Base-by-base conservation (phyloP, 495 filamentous ascomycete genomes). In the Talaromyces wortmannii region DNA sequence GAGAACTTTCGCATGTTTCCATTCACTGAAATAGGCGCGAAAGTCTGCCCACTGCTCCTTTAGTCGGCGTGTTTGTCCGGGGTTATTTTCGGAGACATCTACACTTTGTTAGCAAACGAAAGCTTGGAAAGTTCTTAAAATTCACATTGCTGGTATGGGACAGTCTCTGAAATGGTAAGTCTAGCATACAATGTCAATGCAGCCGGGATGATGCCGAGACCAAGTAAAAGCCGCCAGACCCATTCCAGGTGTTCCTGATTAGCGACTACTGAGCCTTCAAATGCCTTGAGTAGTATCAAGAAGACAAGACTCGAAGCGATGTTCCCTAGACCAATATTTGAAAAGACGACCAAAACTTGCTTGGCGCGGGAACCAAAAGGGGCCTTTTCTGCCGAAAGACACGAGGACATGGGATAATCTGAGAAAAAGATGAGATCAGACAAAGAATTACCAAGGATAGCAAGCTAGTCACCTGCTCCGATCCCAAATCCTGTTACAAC, bases 161-260 rank as follows among this genome's bases (percentile, higher is more conserved):
- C 73, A 0, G 78, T 77, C 53, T 83, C 81, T 7, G 78, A 73
- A 55, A 83, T 79, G 6, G 69, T 73, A 17, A 80, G 67, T 31
- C 81, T 72, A 46, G 76, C 69, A 11, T 73, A 53, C 18, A 85
- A 69, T 6, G 82, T 74, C 12, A 83, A 61, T 7, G 75, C 54
- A 42, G 79, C 79, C 13, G 82, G 82, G 17, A 83, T 59, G 3
- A 70, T 77, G 4, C 79, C 79, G 7, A 82, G 58, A 8, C 78
- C 75, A 48, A 78, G 67, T 12, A 82, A 72, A 23, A 68, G 61
- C 47, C 82, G 69, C 82, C 81, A 85, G 16, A 81, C 55, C 45
- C 53, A 51, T 43, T 68, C 66, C 4, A 58, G 60, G 7, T 56
- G 49, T 1, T 40, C 30, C 8, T 44, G 5, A 31, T 59, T 53